Conservation (phyloP, 306 rosid genomes). For the Vigna angularis region DNA sequence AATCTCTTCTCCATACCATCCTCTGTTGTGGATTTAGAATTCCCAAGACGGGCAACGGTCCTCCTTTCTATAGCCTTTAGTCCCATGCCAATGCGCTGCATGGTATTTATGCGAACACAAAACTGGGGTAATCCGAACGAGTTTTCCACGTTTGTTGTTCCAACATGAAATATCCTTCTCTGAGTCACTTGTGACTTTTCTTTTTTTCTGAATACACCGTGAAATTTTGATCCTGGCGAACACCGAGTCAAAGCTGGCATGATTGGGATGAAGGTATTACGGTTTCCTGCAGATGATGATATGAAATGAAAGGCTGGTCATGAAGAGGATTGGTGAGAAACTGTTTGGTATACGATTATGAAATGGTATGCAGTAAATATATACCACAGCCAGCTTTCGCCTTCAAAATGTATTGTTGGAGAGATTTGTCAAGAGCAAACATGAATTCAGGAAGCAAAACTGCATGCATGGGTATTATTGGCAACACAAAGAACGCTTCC, state of each 20-base stretch:
- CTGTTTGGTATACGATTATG: background rate
- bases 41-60: conserved; percentile 55
- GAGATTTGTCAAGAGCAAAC: conserved; percentile 74
- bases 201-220: conserved; percentile 71
- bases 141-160: conserved; percentile 52
- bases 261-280: conserved; percentile 62
- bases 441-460: conserved; percentile 69
- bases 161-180: conserved; percentile 62
- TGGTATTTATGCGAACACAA: conserved; percentile 76
- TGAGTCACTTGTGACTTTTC: conserved; percentile 60
- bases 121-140: conserved; percentile 69
- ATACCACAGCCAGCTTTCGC: conserved; percentile 82
- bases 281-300: conserved; percentile 60
- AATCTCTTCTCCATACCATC: conserved; percentile 44
- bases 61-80: conserved; percentile 66
- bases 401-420: conserved; percentile 69
- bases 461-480: conserved; percentile 68
- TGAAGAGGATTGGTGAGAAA: background rate
- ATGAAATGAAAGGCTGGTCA: conserved; percentile 38
- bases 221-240: conserved; percentile 67
- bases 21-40: conserved; percentile 45
- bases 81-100: conserved; percentile 70
- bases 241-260: conserved; percentile 87
- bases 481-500: conserved; percentile 78
- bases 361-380: conserved; percentile 31